phyloP scores from a whole-genome alignment of 176 grass and related monocot genomes.

The Olyra latifolia region DNA sequence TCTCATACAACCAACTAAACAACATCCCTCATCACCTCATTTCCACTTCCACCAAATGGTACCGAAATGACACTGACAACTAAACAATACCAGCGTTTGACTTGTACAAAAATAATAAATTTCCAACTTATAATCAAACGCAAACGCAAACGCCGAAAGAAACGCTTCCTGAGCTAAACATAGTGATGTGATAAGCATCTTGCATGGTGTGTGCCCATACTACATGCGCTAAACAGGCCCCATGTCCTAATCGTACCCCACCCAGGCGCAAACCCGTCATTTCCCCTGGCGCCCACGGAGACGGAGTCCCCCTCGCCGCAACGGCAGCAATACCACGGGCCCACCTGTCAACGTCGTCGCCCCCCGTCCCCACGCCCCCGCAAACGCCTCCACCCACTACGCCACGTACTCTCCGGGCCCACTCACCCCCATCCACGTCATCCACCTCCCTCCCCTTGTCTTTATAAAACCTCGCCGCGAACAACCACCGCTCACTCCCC shows the following conservation, averaged over 20 bases:
- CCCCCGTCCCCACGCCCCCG: neutral
- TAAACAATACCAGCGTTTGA: too few species aligned
- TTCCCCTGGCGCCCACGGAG: neutral
- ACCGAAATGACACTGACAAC: too few species aligned
- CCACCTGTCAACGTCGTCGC: constrained; percentile 39
- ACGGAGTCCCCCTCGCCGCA: neutral
- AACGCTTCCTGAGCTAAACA: too few species aligned
- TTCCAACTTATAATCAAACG: too few species aligned
- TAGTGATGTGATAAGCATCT: too few species aligned
- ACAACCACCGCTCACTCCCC: neutral
- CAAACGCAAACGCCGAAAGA: too few species aligned
- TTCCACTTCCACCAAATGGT: too few species aligned
- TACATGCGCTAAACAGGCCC: too few species aligned
- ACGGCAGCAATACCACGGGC: constrained; percentile 13
- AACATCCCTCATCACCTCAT: too few species aligned
- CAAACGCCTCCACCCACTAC: neutral
- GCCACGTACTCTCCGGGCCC: constrained; percentile 28
- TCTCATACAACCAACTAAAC: too few species aligned
- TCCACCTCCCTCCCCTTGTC: neutral
- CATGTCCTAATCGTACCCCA: neutral
- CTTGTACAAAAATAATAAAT: too few species aligned
- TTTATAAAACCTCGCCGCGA: constrained; percentile 24
- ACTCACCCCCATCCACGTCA: constrained; percentile 8
- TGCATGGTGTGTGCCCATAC: too few species aligned
- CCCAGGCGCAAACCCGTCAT: neutral